A percentile compares a stretch with the other conserved stretches of the same genome.
Conservation (phyloP, 805 yeast species). For the Teunomyces barrocoloradensis region DNA sequence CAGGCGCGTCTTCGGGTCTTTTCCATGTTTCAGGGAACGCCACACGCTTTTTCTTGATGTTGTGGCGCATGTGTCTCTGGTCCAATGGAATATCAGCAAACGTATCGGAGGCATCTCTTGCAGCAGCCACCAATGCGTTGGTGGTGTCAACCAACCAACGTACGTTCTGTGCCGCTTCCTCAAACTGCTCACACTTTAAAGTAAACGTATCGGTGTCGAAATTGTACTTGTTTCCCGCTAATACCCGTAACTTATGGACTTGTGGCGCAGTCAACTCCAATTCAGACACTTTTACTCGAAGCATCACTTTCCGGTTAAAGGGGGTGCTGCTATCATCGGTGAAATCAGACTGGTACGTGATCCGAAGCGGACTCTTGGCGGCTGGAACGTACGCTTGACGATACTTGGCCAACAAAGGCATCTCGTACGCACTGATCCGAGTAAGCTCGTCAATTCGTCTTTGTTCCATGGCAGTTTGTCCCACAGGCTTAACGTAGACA, state of each 20-base stretch:
- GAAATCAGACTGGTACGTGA: conserved; percentile 65
- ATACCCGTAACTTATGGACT: conserved; percentile 70
- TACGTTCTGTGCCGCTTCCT: conserved; percentile 85
- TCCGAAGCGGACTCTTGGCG: conserved; percentile 53
- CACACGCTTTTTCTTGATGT: conserved; percentile 34
- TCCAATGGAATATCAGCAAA: conserved; percentile 82
- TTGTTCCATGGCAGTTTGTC: conserved; percentile 44
- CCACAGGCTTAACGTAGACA: conserved; percentile 32
- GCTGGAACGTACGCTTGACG: conserved; percentile 63
- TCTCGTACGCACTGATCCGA: conserved; percentile 86
- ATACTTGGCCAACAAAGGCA: conserved; percentile 78
- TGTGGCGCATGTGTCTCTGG: conserved; percentile 59
- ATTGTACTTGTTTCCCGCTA: conserved; percentile 79
- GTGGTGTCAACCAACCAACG: conserved; percentile 65
- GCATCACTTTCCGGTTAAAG: conserved; percentile 61
- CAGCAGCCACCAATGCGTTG: conserved; percentile 56
- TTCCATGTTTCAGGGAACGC: conserved; percentile 80
- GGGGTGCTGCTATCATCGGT: conserved; percentile 69
- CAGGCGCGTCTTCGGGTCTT: conserved; percentile 64
- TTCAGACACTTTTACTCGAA: conserved; percentile 52
- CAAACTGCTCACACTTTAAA: conserved; percentile 62
- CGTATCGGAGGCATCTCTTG: conserved; percentile 61
- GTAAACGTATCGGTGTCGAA: conserved; percentile 55
- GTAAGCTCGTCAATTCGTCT: conserved; percentile 74
- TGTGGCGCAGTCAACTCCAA: conserved; percentile 52